A percentile compares a stretch with the other conserved stretches of the same genome.
Conservation (phyloP, 2,329 filamentous ascomycete species). For the Tolypocladium amazonense region DNA sequence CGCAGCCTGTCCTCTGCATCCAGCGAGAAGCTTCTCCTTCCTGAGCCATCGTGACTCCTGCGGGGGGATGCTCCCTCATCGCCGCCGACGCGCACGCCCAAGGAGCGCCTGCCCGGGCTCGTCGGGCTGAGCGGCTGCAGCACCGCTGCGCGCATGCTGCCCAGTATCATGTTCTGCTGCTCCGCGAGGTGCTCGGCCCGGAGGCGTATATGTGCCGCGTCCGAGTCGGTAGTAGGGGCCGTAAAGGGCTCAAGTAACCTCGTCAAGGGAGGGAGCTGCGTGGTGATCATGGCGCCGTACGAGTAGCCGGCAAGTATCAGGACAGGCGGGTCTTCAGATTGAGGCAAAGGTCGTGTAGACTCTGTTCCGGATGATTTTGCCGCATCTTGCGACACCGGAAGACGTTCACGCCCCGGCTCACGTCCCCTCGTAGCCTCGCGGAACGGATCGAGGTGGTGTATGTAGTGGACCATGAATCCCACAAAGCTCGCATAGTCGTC, state of each 20-base stretch:
- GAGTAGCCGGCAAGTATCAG: slow-evolving; percentile 73
- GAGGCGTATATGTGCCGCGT: slow-evolving; percentile 57
- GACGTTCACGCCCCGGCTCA: not conserved
- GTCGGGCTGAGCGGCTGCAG: slow-evolving; percentile 12
- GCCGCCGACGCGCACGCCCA: slow-evolving; percentile 39
- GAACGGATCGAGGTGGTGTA: slow-evolving; percentile 45
- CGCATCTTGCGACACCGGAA: not conserved
- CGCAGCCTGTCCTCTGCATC: slow-evolving; percentile 36
- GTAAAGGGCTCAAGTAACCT: slow-evolving; percentile 51
- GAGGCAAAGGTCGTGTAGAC: not conserved
- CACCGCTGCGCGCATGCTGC: slow-evolving; percentile 21
- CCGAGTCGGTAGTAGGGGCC: slow-evolving; percentile 38
- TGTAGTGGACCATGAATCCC: slow-evolving; percentile 69
- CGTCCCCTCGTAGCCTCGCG: slow-evolving; percentile 3
- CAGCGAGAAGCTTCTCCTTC: slow-evolving; percentile 24
- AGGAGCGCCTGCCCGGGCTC: slow-evolving; percentile 10
- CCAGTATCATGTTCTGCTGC: slow-evolving; percentile 43
- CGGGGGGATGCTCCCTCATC: slow-evolving; percentile 31
- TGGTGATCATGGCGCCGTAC: slow-evolving; percentile 77
- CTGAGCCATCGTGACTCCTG: slow-evolving; percentile 25
- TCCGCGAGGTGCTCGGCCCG: slow-evolving; percentile 59
- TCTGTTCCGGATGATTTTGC: not conserved
- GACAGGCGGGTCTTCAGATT: slow-evolving; percentile 13
- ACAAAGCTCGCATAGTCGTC: slow-evolving; percentile 74
- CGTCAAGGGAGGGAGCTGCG: slow-evolving; percentile 54